Base-by-base conservation (phyloP, 306 rosid species). In the Dryas drummondii region DNA sequence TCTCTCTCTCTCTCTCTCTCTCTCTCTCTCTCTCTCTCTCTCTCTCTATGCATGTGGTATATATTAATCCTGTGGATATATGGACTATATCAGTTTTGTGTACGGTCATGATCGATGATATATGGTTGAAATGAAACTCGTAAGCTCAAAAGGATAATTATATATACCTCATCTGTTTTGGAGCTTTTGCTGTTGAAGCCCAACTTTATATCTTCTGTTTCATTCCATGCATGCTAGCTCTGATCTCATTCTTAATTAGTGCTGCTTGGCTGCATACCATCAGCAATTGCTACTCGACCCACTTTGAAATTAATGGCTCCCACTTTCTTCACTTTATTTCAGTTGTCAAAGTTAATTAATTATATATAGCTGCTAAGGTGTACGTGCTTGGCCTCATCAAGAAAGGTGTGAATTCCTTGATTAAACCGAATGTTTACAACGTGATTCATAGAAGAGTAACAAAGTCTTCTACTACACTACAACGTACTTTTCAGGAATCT, bases 91-190 rank as follows among this genome's bases (percentile, higher is more conserved):
- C 14, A 45, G 16, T 17, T 13, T 48, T 48, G 9, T 13, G 54
- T 67, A 67, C 44, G 11, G 32, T 67, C 54, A 32, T 32, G 37
- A 22, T 22, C 22, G 22, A 11, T 22, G 5, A 16, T 48, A 6
- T 48, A 26, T 66, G 59, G 73, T 68, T 68, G 45, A 50, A 49
- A 68, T 68, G 46, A 50, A 68, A 68, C 47, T 68, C 72, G 3
- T 15, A 16, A 68, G 72, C 57, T 68, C 19, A 0, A 7, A 13
- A 47, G 44, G 55, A 67, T 47, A 26, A 32, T 32, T 51, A 6
- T 7, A 4, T 22, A 22, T 22, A 68, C 58, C 45, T 67, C 17
- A 45, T 47, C 53, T 5, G 2, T 26, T 9, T 57, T 11, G 6
- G 12, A 57, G 62, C 37, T 5, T 22, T 57, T 57, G 62, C 19